Evolutionary conservation across 805 yeast species (phyloP), one percentile per base, ranked within the genome.

Genomic region (Metschnikowia henanensis): DNA sequence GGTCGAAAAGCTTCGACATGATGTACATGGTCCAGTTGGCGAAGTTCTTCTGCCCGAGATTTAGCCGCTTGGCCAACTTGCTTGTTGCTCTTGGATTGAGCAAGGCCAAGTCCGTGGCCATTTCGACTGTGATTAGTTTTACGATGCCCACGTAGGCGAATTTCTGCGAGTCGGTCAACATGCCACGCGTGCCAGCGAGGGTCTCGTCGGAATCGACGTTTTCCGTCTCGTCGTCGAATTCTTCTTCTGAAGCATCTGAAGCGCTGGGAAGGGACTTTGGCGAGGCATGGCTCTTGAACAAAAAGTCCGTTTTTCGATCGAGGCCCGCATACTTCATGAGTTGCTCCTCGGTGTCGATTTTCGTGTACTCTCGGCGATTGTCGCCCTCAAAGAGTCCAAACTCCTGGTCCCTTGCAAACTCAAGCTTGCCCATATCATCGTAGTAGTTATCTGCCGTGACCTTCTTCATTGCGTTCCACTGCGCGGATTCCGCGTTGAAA

Each of bases 141-240:
- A 85, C 81, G 8, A 92, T 73, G 0, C 97, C 98, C 6, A 87
- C 86, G 59, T 94, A 94, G 2, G 98, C 98, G 49, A 91, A 84
- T 56, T 87, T 84, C 61, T 94, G 97, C 13, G 84, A 72, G 15
- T 89, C 98, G 6, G 81, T 74, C 13, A 94, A 73, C 79, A 94
- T 78, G 19, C 81, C 78, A 60, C 83, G 88, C 5, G 97, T 94
- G 1, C 92, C 77, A 41, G 80, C 79, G 50, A 94, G 68, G 44
- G 91, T 95, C 35, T 78, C 80, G n/a, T 66, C 64, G 0, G 88
- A 79, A 49, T 69, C 72, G 8, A 70, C 35, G 21, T 61, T 61
- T 23, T 68, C 83, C 33, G 71, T 79, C 49, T 64, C 71, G 13
- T 64, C 64, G 34, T 64, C 61, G 20, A 60, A 53, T 17, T 60